phyloP scores from a whole-genome alignment of 768 basidiomycete species.

The Mycena latifolia region DNA sequence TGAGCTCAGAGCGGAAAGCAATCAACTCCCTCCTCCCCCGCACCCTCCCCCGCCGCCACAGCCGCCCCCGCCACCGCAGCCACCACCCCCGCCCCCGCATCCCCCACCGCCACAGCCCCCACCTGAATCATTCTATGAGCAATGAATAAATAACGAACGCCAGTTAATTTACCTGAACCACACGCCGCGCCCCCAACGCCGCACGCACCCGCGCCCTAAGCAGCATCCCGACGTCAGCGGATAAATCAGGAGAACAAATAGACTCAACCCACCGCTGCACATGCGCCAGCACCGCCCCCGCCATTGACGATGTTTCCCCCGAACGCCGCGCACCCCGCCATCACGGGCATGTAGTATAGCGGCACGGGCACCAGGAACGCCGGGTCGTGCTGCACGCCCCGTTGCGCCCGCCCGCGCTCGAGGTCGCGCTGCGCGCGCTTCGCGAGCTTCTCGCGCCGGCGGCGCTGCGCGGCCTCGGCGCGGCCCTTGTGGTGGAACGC shows the following conservation, averaged over 20 bases:
- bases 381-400: constrained; percentile 31
- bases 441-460: constrained; percentile 41
- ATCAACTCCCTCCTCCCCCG: no score
- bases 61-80: not conserved
- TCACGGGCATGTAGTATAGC: constrained; percentile 40
- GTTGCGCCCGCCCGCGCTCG: constrained; percentile 37
- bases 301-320: constrained; percentile 36
- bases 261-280: constrained; percentile 40
- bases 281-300: constrained; percentile 41
- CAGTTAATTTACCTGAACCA: constrained; percentile 23
- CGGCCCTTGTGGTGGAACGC: constrained; percentile 43
- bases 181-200: constrained; percentile 37
- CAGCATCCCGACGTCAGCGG: constrained; percentile 1
- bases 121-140: constrained; percentile 8
- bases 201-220: constrained; percentile 33
- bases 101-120: constrained; percentile 36
- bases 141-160: not conserved
- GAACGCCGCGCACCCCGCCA: constrained; percentile 39
- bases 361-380: constrained; percentile 59
- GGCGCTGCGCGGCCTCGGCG: constrained; percentile 38
- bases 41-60: not conserved
- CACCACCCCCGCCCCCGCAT: not conserved
- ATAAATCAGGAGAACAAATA: not conserved
- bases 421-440: constrained; percentile 43
- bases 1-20: no score